Percentiles rank a stretch among this genome's conserved stretches.
phyloP scores from a whole-genome alignment of 2,329 filamentous ascomycete genomes.

The Talaromyces sp. region DNA sequence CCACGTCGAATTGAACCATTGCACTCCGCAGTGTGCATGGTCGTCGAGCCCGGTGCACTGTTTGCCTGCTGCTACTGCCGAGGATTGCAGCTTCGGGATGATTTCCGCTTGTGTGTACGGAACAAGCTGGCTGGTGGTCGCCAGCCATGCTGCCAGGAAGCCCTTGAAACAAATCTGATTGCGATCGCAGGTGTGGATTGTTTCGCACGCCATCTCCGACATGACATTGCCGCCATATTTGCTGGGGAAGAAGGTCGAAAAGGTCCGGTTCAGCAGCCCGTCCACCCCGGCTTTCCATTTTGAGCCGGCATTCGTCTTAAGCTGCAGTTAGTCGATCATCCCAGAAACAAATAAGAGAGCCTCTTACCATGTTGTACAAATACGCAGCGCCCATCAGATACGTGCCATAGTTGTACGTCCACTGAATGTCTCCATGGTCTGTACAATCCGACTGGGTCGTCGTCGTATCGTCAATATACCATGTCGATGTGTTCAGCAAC shows the following conservation, averaged over 20 bases:
- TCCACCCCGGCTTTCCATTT: constrained; percentile 57
- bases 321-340: not conserved
- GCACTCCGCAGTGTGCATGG: constrained; percentile 51
- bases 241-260: constrained; percentile 49
- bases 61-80: constrained; percentile 56
- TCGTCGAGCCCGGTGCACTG: constrained; percentile 58
- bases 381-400: constrained; percentile 53
- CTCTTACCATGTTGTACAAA: constrained; percentile 50
- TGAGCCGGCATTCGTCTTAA: constrained; percentile 35
- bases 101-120: constrained; percentile 54
- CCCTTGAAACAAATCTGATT: constrained; percentile 73
- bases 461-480: constrained; percentile 54
- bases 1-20: constrained; percentile 35
- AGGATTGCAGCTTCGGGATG: constrained; percentile 54
- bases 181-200: constrained; percentile 56
- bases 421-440: constrained; percentile 49
- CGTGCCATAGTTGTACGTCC: constrained; percentile 55
- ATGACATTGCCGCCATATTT: constrained; percentile 49
- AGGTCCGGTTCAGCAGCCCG: constrained; percentile 50
- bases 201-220: constrained; percentile 65
- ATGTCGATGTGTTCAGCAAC: constrained; percentile 45
- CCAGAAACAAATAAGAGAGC: constrained; percentile 10
- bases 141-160: constrained; percentile 63
- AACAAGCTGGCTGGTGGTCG: constrained; percentile 56
- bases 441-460: constrained; percentile 47